Evolutionary conservation across 345 rosid genomes (phyloP).

Genomic region (thale cress (Arabidopsis thaliana)): DNA sequence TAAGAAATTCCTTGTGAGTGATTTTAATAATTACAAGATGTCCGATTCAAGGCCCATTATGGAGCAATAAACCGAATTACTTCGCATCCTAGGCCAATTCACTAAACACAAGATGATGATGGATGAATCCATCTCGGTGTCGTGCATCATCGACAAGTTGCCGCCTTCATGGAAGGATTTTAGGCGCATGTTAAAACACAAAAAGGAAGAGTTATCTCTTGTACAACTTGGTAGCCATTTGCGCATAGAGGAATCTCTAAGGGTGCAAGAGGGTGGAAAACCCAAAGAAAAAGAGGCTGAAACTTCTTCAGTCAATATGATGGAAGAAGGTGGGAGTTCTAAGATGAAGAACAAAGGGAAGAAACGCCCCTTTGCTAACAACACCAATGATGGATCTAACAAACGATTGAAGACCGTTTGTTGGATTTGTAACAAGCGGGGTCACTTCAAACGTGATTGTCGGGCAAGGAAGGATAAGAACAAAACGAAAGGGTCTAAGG

Average conservation of each 20-base stretch:
- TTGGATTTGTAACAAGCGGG: too few relatives aligned
- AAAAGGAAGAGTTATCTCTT: not conserved
- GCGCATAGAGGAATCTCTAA: not conserved
- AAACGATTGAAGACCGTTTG: too few relatives aligned
- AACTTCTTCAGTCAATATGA: not conserved
- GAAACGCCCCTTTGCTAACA: not conserved
- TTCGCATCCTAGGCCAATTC: not conserved
- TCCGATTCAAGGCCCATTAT: not conserved
- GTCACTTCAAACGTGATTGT: too few relatives aligned
- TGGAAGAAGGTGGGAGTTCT: not conserved
- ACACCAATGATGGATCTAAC: not conserved
- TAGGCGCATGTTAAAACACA: not conserved
- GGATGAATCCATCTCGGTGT: slow-evolving; percentile 1
- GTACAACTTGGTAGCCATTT: slow-evolving; percentile 10
- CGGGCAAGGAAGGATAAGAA: too few relatives aligned
- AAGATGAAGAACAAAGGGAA: not conserved
- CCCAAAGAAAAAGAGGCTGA: not conserved
- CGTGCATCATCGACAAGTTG: slow-evolving; percentile 11
- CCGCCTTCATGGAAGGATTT: not conserved
- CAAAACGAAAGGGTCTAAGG: too few relatives aligned
- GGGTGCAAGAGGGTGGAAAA: too few relatives aligned
- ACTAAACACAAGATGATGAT: not conserved
- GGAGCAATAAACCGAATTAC: slow-evolving; percentile 12
- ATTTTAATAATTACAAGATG: slow-evolving; percentile 2
- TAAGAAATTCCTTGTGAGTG: slow-evolving; percentile 1